phyloP scores from a whole-genome alignment of 2,329 filamentous ascomycete species.

The Colletotrichum phormii region DNA sequence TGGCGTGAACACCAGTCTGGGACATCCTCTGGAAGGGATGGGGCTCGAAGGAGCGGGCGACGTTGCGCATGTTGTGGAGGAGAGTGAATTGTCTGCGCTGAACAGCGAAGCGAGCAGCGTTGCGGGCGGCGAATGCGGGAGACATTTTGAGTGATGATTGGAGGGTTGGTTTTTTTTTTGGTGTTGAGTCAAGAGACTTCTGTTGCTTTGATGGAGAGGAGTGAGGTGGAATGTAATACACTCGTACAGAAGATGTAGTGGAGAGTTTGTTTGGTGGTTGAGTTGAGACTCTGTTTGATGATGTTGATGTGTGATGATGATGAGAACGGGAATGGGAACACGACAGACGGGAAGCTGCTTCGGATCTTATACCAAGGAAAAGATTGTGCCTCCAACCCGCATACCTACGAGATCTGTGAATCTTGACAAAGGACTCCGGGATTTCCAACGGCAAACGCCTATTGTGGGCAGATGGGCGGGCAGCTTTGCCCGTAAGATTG shows the following conservation, averaged over 20 bases:
- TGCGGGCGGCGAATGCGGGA: constrained; percentile 48
- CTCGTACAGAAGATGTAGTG: constrained; percentile 23
- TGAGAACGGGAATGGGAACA: constrained; percentile 27
- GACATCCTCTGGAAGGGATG: constrained; percentile 52
- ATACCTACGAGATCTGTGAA: constrained; percentile 26
- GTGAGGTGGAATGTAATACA: constrained; percentile 24
- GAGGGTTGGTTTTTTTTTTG: neutral
- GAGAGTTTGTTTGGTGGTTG: constrained; percentile 27
- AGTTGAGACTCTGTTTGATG: constrained; percentile 32
- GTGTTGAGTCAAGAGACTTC: constrained; percentile 8
- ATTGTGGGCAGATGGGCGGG: constrained; percentile 37
- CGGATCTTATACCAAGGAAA: constrained; percentile 37
- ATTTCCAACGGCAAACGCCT: constrained; percentile 34
- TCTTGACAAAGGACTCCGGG: constrained; percentile 19
- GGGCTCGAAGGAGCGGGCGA: constrained; percentile 51
- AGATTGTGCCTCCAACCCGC: neutral
- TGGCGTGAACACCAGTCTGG: constrained; percentile 40
- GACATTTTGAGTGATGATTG: constrained; percentile 44
- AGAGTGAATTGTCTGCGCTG: constrained; percentile 50
- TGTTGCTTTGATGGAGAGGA: constrained; percentile 24
- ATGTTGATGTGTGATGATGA: constrained; percentile 33
- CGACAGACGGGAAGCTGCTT: constrained; percentile 28
- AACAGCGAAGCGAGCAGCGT: constrained; percentile 40
- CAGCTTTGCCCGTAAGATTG: constrained; percentile 37
- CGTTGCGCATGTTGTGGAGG: constrained; percentile 48